Evolutionary conservation across 2,329 filamentous ascomycete genomes (phyloP).

Genomic region (Aspergillus spinulosporus): DNA sequence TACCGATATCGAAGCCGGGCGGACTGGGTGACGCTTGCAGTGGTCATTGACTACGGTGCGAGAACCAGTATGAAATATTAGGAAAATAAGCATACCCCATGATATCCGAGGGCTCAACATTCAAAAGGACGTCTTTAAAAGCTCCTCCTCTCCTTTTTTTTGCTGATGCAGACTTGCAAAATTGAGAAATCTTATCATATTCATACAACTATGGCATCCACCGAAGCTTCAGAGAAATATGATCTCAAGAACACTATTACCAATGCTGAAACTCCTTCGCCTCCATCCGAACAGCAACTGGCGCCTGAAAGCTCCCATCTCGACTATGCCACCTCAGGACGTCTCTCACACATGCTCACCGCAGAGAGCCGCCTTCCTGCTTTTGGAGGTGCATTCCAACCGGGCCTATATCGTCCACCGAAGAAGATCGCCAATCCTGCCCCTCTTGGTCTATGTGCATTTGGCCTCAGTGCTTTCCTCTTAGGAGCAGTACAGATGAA

Average conservation of each 20-base stretch:
- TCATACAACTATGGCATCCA: constrained; percentile 3
- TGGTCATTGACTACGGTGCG: neutral
- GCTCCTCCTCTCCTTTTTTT: neutral
- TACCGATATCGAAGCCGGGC: neutral
- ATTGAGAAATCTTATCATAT: neutral
- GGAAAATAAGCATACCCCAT: neutral
- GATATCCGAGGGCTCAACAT: neutral
- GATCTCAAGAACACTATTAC: constrained; percentile 12
- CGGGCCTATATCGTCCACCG: constrained; percentile 59
- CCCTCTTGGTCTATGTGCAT: constrained; percentile 69
- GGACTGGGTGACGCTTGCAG: neutral
- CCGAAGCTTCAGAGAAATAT: constrained; percentile 7
- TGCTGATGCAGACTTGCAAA: too few species aligned
- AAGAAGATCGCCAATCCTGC: constrained; percentile 74
- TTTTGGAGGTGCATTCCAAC: constrained; percentile 69
- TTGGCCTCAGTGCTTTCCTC: constrained; percentile 75
- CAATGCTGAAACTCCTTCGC: neutral
- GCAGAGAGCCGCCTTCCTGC: constrained; percentile 50
- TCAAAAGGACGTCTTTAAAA: neutral
- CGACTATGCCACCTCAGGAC: constrained; percentile 32
- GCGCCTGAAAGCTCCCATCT: constrained; percentile 1
- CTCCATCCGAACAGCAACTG: neutral
- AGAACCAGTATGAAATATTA: neutral
- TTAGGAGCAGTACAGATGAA: constrained; percentile 71
- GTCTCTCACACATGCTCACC: constrained; percentile 46